A percentile compares a stretch with the other conserved stretches of the same genome.
Conservation (phyloP, 495 filamentous ascomycete genomes). For the Umbilicaria muhlenbergii region DNA sequence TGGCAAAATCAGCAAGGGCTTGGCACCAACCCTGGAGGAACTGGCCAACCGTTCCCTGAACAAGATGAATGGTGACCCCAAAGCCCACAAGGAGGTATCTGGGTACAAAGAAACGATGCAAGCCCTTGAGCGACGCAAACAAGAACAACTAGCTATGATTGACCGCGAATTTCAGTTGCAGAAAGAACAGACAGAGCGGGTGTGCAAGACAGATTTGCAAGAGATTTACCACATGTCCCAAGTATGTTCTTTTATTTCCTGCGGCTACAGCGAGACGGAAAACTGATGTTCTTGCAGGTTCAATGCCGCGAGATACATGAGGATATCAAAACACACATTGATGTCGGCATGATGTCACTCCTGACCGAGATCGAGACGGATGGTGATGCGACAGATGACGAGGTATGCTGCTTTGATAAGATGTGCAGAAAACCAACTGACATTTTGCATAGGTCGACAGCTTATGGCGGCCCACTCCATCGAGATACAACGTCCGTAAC, state of each 20-base stretch:
- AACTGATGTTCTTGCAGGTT: neutral
- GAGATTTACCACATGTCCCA: slow-evolving; percentile 15
- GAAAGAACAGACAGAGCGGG: slow-evolving; percentile 14
- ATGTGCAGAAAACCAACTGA: too few species aligned
- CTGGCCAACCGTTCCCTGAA: slow-evolving; percentile 26
- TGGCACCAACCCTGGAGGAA: slow-evolving; percentile 11
- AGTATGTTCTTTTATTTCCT: slow-evolving; percentile 12
- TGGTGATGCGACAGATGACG: too few species aligned
- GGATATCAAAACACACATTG: too few species aligned
- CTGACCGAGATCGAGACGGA: too few species aligned
- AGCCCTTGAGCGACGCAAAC: slow-evolving; percentile 10
- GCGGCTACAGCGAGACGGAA: neutral
- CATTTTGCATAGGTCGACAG: too few species aligned
- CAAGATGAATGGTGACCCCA: slow-evolving; percentile 24
- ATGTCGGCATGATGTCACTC: too few species aligned
- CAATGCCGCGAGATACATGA: too few species aligned
- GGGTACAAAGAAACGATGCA: slow-evolving; percentile 22
- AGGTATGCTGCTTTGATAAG: too few species aligned
- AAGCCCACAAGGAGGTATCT: slow-evolving; percentile 25
- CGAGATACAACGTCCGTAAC: too few species aligned
- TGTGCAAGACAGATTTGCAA: slow-evolving; percentile 17
- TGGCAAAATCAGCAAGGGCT: too few species aligned
- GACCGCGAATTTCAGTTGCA: slow-evolving; percentile 18
- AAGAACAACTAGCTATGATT: slow-evolving; percentile 9
- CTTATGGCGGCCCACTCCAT: too few species aligned